Conservation (phyloP, 2,329 filamentous ascomycete species). For the Furcasterigmium sp. region DNA sequence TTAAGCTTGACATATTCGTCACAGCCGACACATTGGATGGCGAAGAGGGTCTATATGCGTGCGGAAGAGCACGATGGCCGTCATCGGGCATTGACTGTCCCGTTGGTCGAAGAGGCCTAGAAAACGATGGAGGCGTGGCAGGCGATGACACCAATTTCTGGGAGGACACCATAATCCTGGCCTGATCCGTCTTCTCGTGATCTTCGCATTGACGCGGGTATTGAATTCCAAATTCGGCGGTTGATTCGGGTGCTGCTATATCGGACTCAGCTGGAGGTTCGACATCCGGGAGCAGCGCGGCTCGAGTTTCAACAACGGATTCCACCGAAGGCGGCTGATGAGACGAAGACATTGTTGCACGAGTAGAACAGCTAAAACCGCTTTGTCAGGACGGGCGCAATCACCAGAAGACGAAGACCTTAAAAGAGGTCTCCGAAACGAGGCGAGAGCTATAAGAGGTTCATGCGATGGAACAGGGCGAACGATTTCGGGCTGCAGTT, state of each 20-base stretch:
- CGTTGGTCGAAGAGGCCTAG: background rate
- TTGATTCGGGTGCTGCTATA: background rate
- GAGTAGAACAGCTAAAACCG: too few species aligned
- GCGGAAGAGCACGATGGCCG: background rate
- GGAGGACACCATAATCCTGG: too few species aligned
- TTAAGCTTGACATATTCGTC: constrained; percentile 19
- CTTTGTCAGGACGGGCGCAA: too few species aligned
- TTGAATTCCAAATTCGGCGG: too few species aligned
- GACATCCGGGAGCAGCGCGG: background rate
- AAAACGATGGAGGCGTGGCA: background rate
- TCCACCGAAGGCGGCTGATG: background rate
- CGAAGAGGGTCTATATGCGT: constrained; percentile 15
- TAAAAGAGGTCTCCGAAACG: too few species aligned
- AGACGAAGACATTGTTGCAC: background rate
- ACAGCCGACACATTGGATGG: constrained; percentile 23
- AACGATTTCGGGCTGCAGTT: background rate
- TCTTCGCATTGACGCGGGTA: too few species aligned
- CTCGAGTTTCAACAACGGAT: background rate
- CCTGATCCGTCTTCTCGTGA: too few species aligned
- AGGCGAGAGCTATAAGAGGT: too few species aligned
- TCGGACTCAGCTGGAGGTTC: too few species aligned
- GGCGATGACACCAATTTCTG: too few species aligned
- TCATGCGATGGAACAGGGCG: background rate
- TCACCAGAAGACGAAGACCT: too few species aligned
- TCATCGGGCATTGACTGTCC: too few species aligned